These are phyloP conservation scores for Vitis hybrid DNA, from an alignment of 177 flowering plant genomes.

Conservation along the genomic window DNA sequence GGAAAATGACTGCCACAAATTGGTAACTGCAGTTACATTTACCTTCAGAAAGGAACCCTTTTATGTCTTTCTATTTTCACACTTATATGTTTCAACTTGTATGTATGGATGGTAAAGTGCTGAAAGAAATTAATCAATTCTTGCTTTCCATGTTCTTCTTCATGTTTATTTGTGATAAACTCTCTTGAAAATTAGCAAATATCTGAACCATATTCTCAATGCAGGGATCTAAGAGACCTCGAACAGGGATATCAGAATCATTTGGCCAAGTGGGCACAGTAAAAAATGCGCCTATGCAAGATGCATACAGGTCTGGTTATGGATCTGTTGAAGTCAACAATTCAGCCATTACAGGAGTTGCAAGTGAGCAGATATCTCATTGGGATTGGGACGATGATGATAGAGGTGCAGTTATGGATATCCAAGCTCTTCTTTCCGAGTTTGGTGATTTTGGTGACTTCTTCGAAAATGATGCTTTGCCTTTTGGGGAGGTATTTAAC, in stretches of 20 bases:
- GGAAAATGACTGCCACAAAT: conserved; percentile 47
- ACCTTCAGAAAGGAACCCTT: not conserved
- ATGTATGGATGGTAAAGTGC: not conserved
- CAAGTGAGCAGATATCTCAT: conserved; percentile 51
- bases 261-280: conserved; percentile 57
- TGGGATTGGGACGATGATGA: conserved; percentile 95
- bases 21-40: conserved; percentile 37
- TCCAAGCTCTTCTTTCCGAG: conserved; percentile 84
- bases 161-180: too few relatives aligned
- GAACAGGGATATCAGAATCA: conserved; percentile 57
- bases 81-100: not conserved
- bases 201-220: conserved; percentile 4
- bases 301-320: conserved; percentile 48
- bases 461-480: conserved; percentile 76
- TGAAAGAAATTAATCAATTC: not conserved
- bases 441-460: conserved; percentile 98
- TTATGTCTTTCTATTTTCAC: too few relatives aligned
- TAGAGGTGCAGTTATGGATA: conserved; percentile 65
- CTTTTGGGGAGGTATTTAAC: conserved; percentile 87
- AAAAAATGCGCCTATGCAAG: conserved; percentile 44
- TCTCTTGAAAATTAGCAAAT: not conserved
- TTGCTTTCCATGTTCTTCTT: not conserved
- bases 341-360: conserved; percentile 47
- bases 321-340: conserved; percentile 50
- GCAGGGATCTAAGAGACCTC: conserved; percentile 79